Base-by-base conservation (phyloP, 768 basidiomycete species). In the Pleurotus platypus region DNA sequence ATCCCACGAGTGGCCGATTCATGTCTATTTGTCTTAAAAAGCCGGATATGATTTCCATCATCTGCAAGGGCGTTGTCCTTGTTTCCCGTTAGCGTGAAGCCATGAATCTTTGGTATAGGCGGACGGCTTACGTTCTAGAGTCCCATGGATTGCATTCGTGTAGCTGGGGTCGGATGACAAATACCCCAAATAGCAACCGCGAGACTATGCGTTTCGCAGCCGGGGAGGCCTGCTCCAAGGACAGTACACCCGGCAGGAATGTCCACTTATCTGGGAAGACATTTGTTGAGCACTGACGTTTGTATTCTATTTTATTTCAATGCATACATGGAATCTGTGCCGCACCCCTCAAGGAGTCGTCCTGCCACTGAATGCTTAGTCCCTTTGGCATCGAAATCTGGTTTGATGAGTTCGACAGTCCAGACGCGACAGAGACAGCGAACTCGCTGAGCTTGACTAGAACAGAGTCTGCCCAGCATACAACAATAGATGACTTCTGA, bases 391-490 rank as follows among this genome's bases (percentile, higher is more conserved):
- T 59, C 53, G 15, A 20, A n/a, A 6, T n/a, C 69, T 68, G 65
- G 62, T 6, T 72, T 70, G 49, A 78, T 46, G n/a, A 61, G 51
- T 30, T 72, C 61, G 18, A 64, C 60, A 11, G 69, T 39, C 56
- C 64, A 18, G 38, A 55, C n/a, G 66, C 67, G 13, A 71, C 38
- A 8, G 49, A 56, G 12, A 64, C 40, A 26, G 66, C 60, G 12
- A 69, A 63, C n/a, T 78, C 72, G 30, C 79, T 75, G 5, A 90
- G 64, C 61, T 75, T 82, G 8, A 78, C 78, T 20, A 91, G 64
- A 5, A 89, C 56, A 48, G 78, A 70, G 57, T 91, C 88, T 8
- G 82, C 82, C 84, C 86, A 90, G 62, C 82, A 89, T 51, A 85
- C 69, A n/a, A 79, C 58, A 11, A 74, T 65, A 8, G 66, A 63